A percentile compares a stretch with the other conserved stretches of the same genome.
Evolutionary conservation across 1,284 basidiomycete species (phyloP).

Genomic region (Schizophyllum amplum): DNA sequence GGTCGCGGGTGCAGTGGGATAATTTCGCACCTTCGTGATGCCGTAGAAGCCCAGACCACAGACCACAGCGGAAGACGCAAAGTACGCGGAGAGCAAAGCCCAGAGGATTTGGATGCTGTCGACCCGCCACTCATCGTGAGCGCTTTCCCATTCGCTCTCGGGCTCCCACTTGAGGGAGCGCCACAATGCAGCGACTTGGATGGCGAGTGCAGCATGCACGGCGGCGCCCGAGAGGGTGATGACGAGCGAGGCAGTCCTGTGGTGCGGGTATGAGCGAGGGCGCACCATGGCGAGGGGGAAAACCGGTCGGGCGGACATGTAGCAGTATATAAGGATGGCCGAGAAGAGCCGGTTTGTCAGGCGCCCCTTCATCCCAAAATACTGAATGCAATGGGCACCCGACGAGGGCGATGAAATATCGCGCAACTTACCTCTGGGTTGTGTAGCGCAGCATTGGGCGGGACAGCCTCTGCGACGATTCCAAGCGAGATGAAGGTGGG

Average conservation of each 20-base stretch:
- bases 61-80: constrained; percentile 51
- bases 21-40: constrained; percentile 47
- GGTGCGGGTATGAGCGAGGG: not conserved
- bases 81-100: constrained; percentile 58
- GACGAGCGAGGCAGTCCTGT: constrained; percentile 45
- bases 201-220: constrained; percentile 45
- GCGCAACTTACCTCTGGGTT: not conserved
- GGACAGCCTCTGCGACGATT: not conserved
- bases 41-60: constrained; percentile 58
- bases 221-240: constrained; percentile 49
- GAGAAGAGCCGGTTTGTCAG: not conserved
- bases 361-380: not conserved
- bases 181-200: constrained; percentile 49
- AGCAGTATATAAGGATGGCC: not conserved
- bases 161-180: constrained; percentile 58
- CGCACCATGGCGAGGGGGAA: not conserved
- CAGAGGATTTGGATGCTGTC: constrained; percentile 59
- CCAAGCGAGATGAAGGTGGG: not conserved
- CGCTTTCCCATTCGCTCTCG: constrained; percentile 65
- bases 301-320: not conserved
- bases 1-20: not conserved
- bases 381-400: no score
- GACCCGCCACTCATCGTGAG: constrained; percentile 46
- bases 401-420: not conserved
- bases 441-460: not conserved